A percentile compares a stretch with the other conserved stretches of the same genome.
These are phyloP conservation scores for Thelonectria olida DNA, from an alignment of 2,329 filamentous ascomycete genomes.

Conservation along the genomic window DNA sequence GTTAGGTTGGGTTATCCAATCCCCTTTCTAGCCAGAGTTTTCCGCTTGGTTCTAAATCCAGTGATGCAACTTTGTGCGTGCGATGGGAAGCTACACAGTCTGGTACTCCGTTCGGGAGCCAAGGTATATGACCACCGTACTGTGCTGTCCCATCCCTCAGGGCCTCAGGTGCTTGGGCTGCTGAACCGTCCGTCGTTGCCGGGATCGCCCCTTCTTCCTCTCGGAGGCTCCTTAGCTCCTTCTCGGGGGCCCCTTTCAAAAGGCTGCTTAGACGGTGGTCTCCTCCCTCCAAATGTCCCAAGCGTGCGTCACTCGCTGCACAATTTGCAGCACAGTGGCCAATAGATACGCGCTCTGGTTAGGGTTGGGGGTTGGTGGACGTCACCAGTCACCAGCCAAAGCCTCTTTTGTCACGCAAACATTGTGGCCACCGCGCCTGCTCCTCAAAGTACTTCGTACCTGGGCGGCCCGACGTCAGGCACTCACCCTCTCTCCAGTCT, in stretches of 20 bases:
- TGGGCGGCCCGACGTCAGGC: constrained; percentile 3
- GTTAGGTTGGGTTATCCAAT: not conserved
- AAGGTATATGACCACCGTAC: not conserved
- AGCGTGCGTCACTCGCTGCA: constrained; percentile 17
- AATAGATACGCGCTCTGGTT: constrained; percentile 6
- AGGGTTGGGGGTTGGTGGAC: constrained; percentile 18
- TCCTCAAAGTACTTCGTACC: constrained; percentile 6
- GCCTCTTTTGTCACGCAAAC: constrained; percentile 8
- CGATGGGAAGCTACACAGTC: not conserved
- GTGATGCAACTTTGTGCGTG: not conserved
- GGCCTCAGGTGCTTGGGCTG: not conserved
- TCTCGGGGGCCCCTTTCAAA: constrained; percentile 9
- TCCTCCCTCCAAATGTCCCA: constrained; percentile 13
- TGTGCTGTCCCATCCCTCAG: not conserved
- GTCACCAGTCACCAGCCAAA: constrained; percentile 17
- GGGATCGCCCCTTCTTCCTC: constrained; percentile 15
- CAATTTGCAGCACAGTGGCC: not conserved
- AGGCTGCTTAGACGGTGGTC: constrained; percentile 6
- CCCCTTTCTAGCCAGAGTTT: not conserved
- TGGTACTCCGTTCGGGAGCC: not conserved
- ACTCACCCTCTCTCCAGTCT: not conserved
- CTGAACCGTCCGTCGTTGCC: constrained; percentile 4
- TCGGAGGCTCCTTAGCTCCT: constrained; percentile 16
- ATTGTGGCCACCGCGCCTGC: constrained; percentile 14
- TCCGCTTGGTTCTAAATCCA: not conserved